A percentile compares a stretch with the other conserved stretches of the same genome.
Evolutionary conservation across 1,139 yeast species (phyloP).

Genomic region (Wickerhamiella infanticola): DNA sequence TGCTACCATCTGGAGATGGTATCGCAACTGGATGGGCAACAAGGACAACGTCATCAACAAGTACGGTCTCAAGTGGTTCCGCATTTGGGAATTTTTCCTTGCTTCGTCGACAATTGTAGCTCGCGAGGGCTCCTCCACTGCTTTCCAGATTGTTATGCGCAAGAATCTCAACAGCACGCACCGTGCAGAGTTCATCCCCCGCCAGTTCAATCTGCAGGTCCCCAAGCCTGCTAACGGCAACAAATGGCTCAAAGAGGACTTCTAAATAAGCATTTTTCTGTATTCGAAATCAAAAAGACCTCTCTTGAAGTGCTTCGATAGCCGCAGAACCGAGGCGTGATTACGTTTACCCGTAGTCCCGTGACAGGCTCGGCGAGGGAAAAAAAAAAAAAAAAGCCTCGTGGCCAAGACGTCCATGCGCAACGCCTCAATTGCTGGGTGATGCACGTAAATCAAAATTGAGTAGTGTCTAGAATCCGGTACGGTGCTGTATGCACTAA

Average conservation of each 20-base stretch:
- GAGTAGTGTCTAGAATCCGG: too few relatives aligned
- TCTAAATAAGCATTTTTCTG: background rate
- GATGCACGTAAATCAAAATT: too few relatives aligned
- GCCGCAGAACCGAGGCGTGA: too few relatives aligned
- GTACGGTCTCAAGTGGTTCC: slow-evolving; percentile 81
- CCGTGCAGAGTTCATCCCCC: slow-evolving; percentile 66
- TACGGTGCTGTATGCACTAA: too few relatives aligned
- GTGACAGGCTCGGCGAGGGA: too few relatives aligned
- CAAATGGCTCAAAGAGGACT: slow-evolving; percentile 31
- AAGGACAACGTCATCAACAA: slow-evolving; percentile 59
- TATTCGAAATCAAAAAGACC: too few relatives aligned
- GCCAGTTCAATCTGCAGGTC: slow-evolving; percentile 58
- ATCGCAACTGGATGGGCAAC: slow-evolving; percentile 86
- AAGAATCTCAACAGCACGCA: slow-evolving; percentile 77
- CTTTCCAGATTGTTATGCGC: slow-evolving; percentile 82
- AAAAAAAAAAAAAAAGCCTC: too few relatives aligned
- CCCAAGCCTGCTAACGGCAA: slow-evolving; percentile 41
- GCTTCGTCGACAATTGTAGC: slow-evolving; percentile 69
- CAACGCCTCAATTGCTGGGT: too few relatives aligned
- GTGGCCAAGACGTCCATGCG: too few relatives aligned
- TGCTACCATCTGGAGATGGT: slow-evolving; percentile 89
- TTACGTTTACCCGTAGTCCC: too few relatives aligned
- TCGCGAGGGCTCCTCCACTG: slow-evolving; percentile 88
- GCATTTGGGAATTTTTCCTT: slow-evolving; percentile 87
- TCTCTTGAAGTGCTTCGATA: too few relatives aligned